Percentiles rank a stretch among this genome's conserved stretches.
These are phyloP conservation scores for Heterobasidion parviporum DNA, from an alignment of 1,284 basidiomycete species.

Conservation along the genomic window DNA sequence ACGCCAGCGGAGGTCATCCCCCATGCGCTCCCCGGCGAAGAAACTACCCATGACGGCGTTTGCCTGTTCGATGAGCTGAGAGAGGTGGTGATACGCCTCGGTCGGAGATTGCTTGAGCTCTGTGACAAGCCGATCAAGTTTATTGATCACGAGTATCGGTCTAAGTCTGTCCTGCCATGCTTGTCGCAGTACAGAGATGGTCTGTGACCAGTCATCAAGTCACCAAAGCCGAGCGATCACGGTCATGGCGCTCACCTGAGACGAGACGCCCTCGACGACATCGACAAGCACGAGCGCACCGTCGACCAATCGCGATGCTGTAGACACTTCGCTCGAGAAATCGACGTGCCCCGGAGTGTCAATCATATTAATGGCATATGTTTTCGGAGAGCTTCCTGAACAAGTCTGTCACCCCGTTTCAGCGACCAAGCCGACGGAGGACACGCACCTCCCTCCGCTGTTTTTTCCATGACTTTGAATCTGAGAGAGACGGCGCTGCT, in stretches of 20 bases:
- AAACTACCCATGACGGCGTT: constrained; percentile 98
- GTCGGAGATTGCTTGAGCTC: constrained; percentile 88
- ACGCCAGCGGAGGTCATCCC: constrained; percentile 90
- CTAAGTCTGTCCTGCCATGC: constrained; percentile 88
- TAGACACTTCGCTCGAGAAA: constrained; percentile 95
- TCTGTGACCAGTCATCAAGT: constrained; percentile 40
- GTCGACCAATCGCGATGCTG: constrained; percentile 89
- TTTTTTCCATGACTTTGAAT: constrained; percentile 67
- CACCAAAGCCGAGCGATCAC: neutral
- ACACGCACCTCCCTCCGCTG: constrained; percentile 32
- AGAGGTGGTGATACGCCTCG: constrained; percentile 93
- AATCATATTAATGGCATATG: constrained; percentile 88
- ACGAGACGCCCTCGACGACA: constrained; percentile 97
- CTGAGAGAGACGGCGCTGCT: constrained; percentile 87
- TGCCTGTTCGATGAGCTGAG: constrained; percentile 92
- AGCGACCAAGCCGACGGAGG: constrained; percentile 1
- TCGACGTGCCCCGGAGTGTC: constrained; percentile 99
- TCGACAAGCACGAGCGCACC: constrained; percentile 97
- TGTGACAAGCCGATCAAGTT: constrained; percentile 91
- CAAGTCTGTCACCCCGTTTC: constrained; percentile 21
- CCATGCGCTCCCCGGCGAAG: constrained; percentile 95
- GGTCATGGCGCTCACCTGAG: constrained; percentile 56
- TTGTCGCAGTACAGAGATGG: constrained; percentile 91
- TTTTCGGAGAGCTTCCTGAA: constrained; percentile 46
- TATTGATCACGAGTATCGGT: constrained; percentile 96